phyloP scores from a whole-genome alignment of 2,329 filamentous ascomycete species.

The Aspergillus japonicus region DNA sequence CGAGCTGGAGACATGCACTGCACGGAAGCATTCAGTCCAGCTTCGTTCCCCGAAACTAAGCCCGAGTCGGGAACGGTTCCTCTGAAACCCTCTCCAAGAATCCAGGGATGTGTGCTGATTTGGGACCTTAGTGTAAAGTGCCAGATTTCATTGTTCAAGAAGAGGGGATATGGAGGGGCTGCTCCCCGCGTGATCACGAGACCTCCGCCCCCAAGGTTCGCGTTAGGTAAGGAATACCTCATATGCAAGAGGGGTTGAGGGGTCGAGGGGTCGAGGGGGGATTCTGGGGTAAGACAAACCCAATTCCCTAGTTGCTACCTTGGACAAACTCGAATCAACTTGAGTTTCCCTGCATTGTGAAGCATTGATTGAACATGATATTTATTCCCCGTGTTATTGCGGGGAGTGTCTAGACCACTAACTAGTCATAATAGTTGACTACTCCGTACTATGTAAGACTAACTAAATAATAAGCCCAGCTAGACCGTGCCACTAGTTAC shows the following conservation, averaged over 20 bases:
- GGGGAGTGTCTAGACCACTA: not conserved
- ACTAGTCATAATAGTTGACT: too few relatives aligned
- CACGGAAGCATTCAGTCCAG: not conserved
- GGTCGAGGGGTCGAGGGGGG: not conserved
- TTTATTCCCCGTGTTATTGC: too few relatives aligned
- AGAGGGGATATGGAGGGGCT: not conserved
- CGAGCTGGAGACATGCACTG: not conserved
- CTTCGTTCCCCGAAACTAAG: not conserved
- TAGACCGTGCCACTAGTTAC: too few relatives aligned
- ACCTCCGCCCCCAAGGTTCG: slow-evolving; percentile 8
- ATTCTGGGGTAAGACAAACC: not conserved
- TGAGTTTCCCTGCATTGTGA: too few relatives aligned
- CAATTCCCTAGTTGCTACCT: not conserved
- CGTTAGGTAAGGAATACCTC: slow-evolving; percentile 20
- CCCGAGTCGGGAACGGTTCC: not conserved
- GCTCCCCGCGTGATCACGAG: slow-evolving; percentile 13
- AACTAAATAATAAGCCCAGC: too few relatives aligned
- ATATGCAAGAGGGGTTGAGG: slow-evolving; percentile 3
- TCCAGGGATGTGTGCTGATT: not conserved
- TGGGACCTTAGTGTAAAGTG: not conserved
- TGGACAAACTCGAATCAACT: too few relatives aligned
- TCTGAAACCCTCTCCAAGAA: not conserved
- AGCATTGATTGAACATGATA: too few relatives aligned
- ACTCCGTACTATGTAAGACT: too few relatives aligned
- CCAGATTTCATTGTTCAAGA: not conserved